phyloP scores from a whole-genome alignment of 495 filamentous ascomycete genomes.

The Penicillium subrubescens region DNA sequence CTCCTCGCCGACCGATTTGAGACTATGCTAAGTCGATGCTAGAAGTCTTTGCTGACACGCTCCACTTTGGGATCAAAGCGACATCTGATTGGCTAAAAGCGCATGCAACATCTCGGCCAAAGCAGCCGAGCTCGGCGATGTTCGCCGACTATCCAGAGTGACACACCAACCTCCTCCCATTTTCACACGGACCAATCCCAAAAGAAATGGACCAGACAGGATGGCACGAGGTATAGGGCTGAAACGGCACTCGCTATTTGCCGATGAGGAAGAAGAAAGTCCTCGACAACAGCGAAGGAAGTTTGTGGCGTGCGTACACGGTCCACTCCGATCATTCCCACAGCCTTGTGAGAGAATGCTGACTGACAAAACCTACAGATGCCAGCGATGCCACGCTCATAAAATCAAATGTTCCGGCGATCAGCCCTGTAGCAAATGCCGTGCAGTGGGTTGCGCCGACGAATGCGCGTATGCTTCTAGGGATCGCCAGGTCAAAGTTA shows the following conservation, averaged over 20 bases:
- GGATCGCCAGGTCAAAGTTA: slow-evolving; percentile 49
- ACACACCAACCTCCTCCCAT: background rate
- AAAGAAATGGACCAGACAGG: slow-evolving; percentile 4
- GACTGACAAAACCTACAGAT: slow-evolving; percentile 27
- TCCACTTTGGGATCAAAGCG: background rate
- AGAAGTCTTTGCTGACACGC: slow-evolving; percentile 1
- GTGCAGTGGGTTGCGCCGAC: slow-evolving; percentile 37
- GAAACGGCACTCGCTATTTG: slow-evolving; percentile 17
- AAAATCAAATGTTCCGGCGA: slow-evolving; percentile 52
- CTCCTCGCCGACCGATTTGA: background rate
- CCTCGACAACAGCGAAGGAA: slow-evolving; percentile 35
- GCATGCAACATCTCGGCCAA: background rate
- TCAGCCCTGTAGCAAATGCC: slow-evolving; percentile 44
- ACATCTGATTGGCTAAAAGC: background rate
- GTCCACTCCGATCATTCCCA: background rate
- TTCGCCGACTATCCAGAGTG: background rate
- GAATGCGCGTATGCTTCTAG: slow-evolving; percentile 43
- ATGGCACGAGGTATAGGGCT: slow-evolving; percentile 24
- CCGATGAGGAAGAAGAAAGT: slow-evolving; percentile 17
- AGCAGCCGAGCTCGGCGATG: slow-evolving; percentile 18
- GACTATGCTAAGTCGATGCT: background rate
- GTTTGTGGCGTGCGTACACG: slow-evolving; percentile 37
- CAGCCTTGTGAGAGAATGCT: background rate
- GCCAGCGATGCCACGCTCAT: slow-evolving; percentile 48
- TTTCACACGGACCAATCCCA: slow-evolving; percentile 16